Evolutionary conservation across 257 asterid species (phyloP).

Genomic region (Paulownia fortunei): DNA sequence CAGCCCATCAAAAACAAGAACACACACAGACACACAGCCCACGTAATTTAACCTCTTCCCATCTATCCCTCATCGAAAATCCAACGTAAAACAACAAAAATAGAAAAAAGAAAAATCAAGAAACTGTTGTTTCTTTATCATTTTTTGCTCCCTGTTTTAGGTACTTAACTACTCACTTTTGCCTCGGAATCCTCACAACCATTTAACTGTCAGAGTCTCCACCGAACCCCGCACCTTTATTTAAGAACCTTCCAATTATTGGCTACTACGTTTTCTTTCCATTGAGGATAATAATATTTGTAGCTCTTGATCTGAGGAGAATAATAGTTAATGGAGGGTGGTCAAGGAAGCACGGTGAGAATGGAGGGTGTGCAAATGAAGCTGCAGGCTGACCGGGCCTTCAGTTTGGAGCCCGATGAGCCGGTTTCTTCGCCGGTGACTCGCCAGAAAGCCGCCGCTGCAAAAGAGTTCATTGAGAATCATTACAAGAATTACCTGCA

Average conservation of each 20-base stretch:
- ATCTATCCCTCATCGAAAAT: conserved; percentile 30
- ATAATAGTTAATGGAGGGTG: conserved; percentile 52
- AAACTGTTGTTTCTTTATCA: conserved; percentile 18
- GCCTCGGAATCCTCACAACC: conserved; percentile 39
- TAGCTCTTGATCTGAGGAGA: conserved; percentile 48
- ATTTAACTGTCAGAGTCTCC: conserved; percentile 32
- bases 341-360: conserved; percentile 62
- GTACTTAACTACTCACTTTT: conserved; percentile 23
- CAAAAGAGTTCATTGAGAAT: conserved; percentile 91
- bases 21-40: background rate
- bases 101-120: conserved; percentile 4
- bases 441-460: conserved; percentile 94
- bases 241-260: conserved; percentile 36
- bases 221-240: conserved; percentile 15
- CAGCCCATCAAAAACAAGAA: conserved; percentile 16
- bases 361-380: conserved; percentile 51
- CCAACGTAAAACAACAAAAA: conserved; percentile 27
- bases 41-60: background rate
- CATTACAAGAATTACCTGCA: conserved; percentile 91
- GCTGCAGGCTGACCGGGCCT: conserved; percentile 48
- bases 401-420: conserved; percentile 70
- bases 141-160: conserved; percentile 32
- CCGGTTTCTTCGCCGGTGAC: conserved; percentile 93
- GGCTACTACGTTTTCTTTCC: background rate
- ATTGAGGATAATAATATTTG: conserved; percentile 3